Base-by-base conservation (phyloP, 345 rosid species). In the Conringia planisiliqua region DNA sequence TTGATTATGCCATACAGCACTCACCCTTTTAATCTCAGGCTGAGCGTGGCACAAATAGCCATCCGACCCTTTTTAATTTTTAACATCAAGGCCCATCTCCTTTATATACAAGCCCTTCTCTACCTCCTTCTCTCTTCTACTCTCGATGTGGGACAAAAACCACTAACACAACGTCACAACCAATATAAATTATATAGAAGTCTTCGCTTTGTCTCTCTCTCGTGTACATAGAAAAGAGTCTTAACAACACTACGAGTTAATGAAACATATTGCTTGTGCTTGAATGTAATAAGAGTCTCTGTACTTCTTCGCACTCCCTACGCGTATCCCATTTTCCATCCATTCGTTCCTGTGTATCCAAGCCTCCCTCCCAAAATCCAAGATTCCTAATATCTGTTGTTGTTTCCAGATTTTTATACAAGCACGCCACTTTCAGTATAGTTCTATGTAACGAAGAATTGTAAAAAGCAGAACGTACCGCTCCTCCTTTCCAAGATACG, bases 1-100 rank as follows among this genome's bases (percentile, higher is more conserved):
- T 89, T 85, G 93, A 89, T 88, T 36, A 0, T 46, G 73, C 96
- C 97, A 86, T 91, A 92, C 94, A 84, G 96, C 93, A 88, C 96
- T 46, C 87, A 67, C 85, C 89, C 6, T 0, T 44, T 62, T 6
- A 10, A 2, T 1, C 61, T 0, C 57, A 76, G 84, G 73, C 70
- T 32, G 84, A 72, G 87, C 42, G 84, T 83, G 86, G 93, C 93
- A 92, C 57, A 88, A 58, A 88, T 89, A 88, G 90, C 96, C 92
- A 92, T 83, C 97, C 92, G 81, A 88, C 97, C 97, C 93, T 89
- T 92, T 88, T 82, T 77, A 82, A 0, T 0, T 6, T 0, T 0
- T 0, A 0, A 0, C 0, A 0, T 0, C 0, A 0, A 11, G 6
- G 13, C 29, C 20, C 42, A 10, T 17, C 60, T 7, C n/a, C 27